phyloP scores from a whole-genome alignment of 345 rosid species.

The Gossypioides kirkii region DNA sequence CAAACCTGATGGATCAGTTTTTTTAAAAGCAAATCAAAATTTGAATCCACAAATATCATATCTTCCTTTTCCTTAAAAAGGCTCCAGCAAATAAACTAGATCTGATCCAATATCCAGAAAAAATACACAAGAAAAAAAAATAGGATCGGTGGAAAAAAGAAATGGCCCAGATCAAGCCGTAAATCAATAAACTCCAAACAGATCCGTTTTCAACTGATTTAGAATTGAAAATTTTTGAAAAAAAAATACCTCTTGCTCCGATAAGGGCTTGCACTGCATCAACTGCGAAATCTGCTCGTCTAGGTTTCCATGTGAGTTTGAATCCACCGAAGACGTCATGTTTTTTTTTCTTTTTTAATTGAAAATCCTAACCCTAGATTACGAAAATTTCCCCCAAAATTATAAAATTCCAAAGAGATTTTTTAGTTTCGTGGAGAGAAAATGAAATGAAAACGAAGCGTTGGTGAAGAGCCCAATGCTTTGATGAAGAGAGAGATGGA shows the following conservation, averaged over 20 bases:
- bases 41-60: no score
- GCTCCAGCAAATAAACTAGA: background rate
- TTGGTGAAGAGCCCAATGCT: conserved; percentile 27
- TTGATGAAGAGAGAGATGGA: background rate
- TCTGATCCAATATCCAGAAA: background rate
- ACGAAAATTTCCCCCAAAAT: background rate
- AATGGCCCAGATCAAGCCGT: conserved; percentile 7
- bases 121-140: background rate
- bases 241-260: conserved; percentile 39
- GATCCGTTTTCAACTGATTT: background rate
- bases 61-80: background rate
- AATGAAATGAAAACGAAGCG: conserved; percentile 4
- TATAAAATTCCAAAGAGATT: background rate
- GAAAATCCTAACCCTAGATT: conserved; percentile 13
- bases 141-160: background rate
- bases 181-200: background rate
- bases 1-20: background rate
- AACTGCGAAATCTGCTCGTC: conserved; percentile 56
- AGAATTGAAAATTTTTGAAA: no score
- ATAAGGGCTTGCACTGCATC: conserved; percentile 59
- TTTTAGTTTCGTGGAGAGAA: background rate
- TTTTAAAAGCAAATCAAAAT: background rate
- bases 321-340: conserved; percentile 35
- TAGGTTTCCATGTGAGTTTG: conserved; percentile 44
- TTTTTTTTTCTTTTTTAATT: background rate